These are phyloP conservation scores for Parasitella parasitica DNA, from an alignment of 371 early-diverging fungal genomes.

Conservation along the genomic window DNA sequence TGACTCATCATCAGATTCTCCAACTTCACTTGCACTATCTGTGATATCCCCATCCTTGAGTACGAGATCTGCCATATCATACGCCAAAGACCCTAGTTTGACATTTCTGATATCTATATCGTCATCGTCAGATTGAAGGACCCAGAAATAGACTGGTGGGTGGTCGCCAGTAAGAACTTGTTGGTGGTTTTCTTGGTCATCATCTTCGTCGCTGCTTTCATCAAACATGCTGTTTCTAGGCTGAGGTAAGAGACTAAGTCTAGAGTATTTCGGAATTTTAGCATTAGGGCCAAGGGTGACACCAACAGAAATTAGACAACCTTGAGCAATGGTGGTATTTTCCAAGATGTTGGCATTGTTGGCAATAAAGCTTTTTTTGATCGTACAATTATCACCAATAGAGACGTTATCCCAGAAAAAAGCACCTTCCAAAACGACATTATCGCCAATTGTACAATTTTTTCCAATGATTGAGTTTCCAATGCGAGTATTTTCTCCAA, in stretches of 20 bases:
- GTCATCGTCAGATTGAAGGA: conserved; percentile 40
- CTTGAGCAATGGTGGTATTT: conserved; percentile 63
- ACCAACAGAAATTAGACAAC: conserved; percentile 69
- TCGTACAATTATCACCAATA: conserved; percentile 65
- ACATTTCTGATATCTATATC: conserved; percentile 48
- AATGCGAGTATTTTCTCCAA: conserved; percentile 77
- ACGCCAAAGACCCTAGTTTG: conserved; percentile 48
- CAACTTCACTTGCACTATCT: conserved; percentile 59
- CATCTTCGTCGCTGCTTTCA: conserved; percentile 51
- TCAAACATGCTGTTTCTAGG: conserved; percentile 44
- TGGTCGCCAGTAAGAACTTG: conserved; percentile 37
- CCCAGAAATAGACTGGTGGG: conserved; percentile 52
- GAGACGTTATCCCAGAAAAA: conserved; percentile 82
- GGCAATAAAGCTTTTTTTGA: conserved; percentile 76
- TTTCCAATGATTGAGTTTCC: conserved; percentile 82
- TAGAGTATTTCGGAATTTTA: conserved; percentile 66
- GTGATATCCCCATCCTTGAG: conserved; percentile 41
- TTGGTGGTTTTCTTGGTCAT: conserved; percentile 41
- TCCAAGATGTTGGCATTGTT: conserved; percentile 65
- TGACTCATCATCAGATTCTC: conserved; percentile 48
- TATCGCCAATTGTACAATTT: conserved; percentile 74
- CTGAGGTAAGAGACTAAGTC: conserved; percentile 58
- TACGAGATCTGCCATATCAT: conserved; percentile 41
- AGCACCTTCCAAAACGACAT: conserved; percentile 76
- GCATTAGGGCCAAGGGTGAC: conserved; percentile 80